phyloP scores from a whole-genome alignment of 495 filamentous ascomycete species.

The Podospora tetraspora region DNA sequence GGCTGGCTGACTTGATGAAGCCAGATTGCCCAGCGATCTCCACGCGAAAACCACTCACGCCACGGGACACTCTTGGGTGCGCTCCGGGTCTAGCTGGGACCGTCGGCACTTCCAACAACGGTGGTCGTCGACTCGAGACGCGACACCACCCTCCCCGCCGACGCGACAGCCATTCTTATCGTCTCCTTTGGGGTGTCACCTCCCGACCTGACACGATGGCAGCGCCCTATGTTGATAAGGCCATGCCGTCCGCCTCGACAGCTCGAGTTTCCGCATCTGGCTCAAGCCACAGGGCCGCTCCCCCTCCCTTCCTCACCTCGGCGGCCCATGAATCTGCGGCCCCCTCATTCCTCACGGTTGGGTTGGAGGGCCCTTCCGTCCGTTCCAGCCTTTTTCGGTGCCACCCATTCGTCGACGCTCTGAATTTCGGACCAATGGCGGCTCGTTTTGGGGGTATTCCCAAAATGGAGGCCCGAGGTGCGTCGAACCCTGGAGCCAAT shows the following conservation, averaged over 20 bases:
- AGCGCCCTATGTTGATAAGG: slow-evolving; percentile 3
- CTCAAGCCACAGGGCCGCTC: slow-evolving; percentile 2
- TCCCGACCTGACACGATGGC: slow-evolving; percentile 4
- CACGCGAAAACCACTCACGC: neutral
- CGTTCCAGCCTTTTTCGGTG: slow-evolving; percentile 10
- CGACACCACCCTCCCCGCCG: slow-evolving; percentile 6
- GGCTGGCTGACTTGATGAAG: slow-evolving; percentile 12
- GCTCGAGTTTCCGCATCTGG: slow-evolving; percentile 12
- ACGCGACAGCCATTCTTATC: slow-evolving; percentile 1
- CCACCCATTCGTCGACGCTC: slow-evolving; percentile 22
- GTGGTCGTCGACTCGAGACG: neutral
- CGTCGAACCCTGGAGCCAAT: slow-evolving; percentile 30
- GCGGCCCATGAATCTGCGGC: slow-evolving; percentile 15
- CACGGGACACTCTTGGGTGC: neutral
- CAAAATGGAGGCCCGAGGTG: slow-evolving; percentile 29
- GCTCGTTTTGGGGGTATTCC: slow-evolving; percentile 18
- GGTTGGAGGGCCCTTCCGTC: slow-evolving; percentile 9
- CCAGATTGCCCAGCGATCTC: slow-evolving; percentile 17
- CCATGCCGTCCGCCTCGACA: slow-evolving; percentile 3
- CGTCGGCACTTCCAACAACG: neutral
- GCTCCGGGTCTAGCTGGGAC: slow-evolving; percentile 8
- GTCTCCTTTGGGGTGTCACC: neutral
- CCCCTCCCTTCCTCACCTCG: slow-evolving; percentile 1
- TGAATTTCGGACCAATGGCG: slow-evolving; percentile 25
- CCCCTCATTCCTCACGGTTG: neutral